Base-by-base conservation (phyloP, 306 rosid species). In the Cucumis hystrix region DNA sequence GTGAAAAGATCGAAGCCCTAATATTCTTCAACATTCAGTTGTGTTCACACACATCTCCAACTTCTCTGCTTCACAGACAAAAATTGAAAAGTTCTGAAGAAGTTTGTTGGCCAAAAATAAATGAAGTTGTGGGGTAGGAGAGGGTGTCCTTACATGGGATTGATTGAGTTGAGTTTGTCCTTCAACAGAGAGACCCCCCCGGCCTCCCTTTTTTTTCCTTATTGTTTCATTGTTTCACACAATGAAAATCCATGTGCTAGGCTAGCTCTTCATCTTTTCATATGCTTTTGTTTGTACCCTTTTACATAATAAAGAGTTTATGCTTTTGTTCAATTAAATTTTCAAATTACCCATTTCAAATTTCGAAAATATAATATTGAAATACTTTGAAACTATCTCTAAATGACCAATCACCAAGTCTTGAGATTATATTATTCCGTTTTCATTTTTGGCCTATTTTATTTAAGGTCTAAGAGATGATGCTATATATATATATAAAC, bases 21-120 rank as follows among this genome's bases (percentile, higher is more conserved):
- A 61, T 23, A 28, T 61, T 61, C 68, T 62, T 62, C 10, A 62
- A 10, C 43, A 62, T 20, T 13, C 70, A 64, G 23, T 64, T 64
- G 70, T 25, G 70, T 60, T 60, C 66, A 64, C n/a, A 64, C n/a
- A 33, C 40, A 64, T 40, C 3, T 69, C 58, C 74, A 41, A 68
- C 37, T 69, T 69, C 57, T 64, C 6, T 69, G 12, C 6, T 69
- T 11, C 35, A 69, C 39, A 69, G 57, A 69, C 75, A 58, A 45
- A 45, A 69, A 43, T 69, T 69, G 39, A 69, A 69, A 69, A 45
- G 58, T 49, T 69, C 3, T 20, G 75, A 45, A 69, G 75, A 45
- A 69, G 23, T 69, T 68, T 69, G 75, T 69, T 69, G 57, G 75
- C 58, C 41, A 47, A 70, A 70, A 25, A 23, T n/a, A 70, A 70